Evolutionary conservation across 2,329 filamentous ascomycete species (phyloP).

Genomic region (Pseudogymnoascus verrucosus): DNA sequence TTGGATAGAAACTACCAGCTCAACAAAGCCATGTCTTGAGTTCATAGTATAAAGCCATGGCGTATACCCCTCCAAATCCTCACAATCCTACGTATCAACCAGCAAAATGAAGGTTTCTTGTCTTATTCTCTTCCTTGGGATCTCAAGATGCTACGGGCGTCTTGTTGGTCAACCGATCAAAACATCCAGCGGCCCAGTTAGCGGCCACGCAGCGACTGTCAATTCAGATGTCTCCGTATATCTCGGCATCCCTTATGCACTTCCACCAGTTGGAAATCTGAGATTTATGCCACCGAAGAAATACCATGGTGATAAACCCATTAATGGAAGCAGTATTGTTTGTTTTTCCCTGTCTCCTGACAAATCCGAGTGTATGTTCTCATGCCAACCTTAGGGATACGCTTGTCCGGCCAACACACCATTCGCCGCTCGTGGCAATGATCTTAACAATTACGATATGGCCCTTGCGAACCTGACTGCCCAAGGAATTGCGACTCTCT

Average conservation of each 20-base stretch:
- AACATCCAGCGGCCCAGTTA: conserved; percentile 23
- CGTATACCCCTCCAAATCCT: not conserved
- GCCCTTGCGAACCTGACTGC: conserved; percentile 19
- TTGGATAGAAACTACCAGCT: not conserved
- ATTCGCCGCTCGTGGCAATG: conserved; percentile 5
- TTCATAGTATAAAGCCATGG: not conserved
- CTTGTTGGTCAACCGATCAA: conserved; percentile 22
- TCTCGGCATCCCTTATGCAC: conserved; percentile 34
- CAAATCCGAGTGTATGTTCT: conserved; percentile 13
- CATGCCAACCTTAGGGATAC: not conserved
- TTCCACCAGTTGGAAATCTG: conserved; percentile 31
- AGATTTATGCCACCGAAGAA: conserved; percentile 31
- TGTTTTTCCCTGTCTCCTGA: conserved; percentile 18
- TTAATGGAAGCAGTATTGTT: conserved; percentile 22
- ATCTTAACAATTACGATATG: conserved; percentile 10
- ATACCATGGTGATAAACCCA: conserved; percentile 14
- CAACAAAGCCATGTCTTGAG: not conserved
- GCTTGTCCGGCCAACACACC: conserved; percentile 7
- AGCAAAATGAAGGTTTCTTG: not conserved
- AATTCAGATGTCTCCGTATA: conserved; percentile 26
- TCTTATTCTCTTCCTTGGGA: not conserved
- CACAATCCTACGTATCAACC: not conserved
- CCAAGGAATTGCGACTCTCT: conserved; percentile 14
- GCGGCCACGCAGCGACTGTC: conserved; percentile 20
- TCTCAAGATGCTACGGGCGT: not conserved